Evolutionary conservation across 2,329 filamentous ascomycete genomes (phyloP).

Genomic region (Xylaria polymorpha): DNA sequence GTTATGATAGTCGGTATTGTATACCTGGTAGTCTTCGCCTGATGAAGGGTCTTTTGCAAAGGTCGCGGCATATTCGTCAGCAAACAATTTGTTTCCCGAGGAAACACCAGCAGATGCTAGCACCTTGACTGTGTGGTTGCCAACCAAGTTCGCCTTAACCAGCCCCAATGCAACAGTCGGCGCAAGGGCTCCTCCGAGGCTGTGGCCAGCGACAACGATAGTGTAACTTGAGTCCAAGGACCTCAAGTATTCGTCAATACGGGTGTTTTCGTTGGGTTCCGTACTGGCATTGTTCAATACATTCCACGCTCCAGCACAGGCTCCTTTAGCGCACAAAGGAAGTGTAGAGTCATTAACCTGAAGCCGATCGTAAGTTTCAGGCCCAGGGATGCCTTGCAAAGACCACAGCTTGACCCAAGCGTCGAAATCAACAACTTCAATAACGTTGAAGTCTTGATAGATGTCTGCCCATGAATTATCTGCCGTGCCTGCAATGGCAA

Average conservation of each 20-base stretch:
- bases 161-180: conserved; percentile 12
- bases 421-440: conserved; percentile 17
- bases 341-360: background rate
- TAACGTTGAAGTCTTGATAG: conserved; percentile 2
- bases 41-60: conserved; percentile 9
- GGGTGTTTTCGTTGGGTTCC: background rate
- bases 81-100: conserved; percentile 5
- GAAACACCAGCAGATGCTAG: conserved; percentile 21
- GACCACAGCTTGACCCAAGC: conserved; percentile 12
- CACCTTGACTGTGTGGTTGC: background rate
- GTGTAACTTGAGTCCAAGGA: conserved; percentile 15
- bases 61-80: background rate
- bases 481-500: conserved; percentile 23
- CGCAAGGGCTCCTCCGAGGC: conserved; percentile 18
- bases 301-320: conserved; percentile 16
- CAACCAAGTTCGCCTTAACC: background rate
- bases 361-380: background rate
- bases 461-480: background rate
- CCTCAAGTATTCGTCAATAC: conserved; percentile 24
- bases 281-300: conserved; percentile 20
- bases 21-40: conserved; percentile 5
- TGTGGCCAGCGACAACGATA: conserved; percentile 18
- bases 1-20: conserved; percentile 23
- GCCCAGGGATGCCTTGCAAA: conserved; percentile 4
- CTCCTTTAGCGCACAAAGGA: conserved; percentile 16